Conservation (phyloP, 2,329 filamentous ascomycete species). For the Tolypocladium ophioglossoides region DNA sequence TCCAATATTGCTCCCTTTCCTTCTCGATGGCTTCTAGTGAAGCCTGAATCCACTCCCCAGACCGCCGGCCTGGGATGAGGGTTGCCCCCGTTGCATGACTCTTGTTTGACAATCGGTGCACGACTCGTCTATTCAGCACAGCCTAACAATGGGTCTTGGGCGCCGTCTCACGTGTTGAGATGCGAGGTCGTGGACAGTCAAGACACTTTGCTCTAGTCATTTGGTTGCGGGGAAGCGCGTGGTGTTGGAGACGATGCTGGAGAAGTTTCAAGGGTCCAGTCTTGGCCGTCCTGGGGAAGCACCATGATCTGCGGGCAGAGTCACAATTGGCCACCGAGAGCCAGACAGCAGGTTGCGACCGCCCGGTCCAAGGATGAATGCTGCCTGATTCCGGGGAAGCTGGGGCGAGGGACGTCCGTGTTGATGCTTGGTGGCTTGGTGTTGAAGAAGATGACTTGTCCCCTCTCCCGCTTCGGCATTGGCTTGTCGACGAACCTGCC, state of each 20-base stretch:
- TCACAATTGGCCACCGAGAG: background rate
- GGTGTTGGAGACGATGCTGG: background rate
- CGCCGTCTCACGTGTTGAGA: background rate
- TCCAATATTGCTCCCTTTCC: background rate
- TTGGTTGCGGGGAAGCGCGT: background rate
- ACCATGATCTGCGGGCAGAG: background rate
- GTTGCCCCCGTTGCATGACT: background rate
- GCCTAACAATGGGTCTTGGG: background rate
- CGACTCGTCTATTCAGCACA: background rate
- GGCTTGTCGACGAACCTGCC: too few species aligned
- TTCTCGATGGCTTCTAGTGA: background rate
- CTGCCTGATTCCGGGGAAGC: background rate
- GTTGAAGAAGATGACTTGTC: background rate
- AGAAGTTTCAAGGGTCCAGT: background rate
- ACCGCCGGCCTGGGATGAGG: background rate
- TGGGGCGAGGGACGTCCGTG: background rate
- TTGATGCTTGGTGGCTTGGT: background rate
- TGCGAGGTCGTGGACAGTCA: background rate
- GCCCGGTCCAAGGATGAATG: background rate
- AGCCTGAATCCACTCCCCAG: background rate
- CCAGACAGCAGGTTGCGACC: background rate
- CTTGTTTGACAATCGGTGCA: background rate
- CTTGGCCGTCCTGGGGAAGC: background rate
- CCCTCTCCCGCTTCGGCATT: background rate
- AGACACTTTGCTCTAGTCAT: background rate